These are phyloP conservation scores for Yamadazyma buinensis DNA, from an alignment of 1,139 yeast genomes.

Conservation along the genomic window DNA sequence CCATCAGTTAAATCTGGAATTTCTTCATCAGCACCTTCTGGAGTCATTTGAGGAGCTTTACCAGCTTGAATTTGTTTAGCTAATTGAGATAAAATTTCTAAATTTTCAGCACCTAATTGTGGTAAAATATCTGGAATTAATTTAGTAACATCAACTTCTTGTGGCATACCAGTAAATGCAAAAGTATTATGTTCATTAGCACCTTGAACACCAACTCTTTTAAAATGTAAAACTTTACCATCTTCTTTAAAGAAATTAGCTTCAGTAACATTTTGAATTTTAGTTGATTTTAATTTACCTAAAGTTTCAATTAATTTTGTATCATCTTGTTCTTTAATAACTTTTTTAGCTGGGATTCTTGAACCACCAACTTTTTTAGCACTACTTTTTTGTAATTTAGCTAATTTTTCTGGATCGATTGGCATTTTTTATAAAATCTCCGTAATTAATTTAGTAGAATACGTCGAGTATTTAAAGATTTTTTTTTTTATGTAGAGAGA, in stretches of 20 bases:
- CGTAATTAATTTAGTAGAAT: neutral
- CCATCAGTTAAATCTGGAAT: conserved; percentile 96
- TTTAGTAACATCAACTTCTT: conserved; percentile 89
- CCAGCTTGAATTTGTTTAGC: conserved; percentile 84
- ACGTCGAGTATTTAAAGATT: conserved; percentile 6
- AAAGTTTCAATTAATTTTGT: conserved; percentile 87
- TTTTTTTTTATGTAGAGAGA: too few relatives aligned
- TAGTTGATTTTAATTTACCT: conserved; percentile 86
- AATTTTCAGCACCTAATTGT: conserved; percentile 95
- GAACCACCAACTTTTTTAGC: conserved; percentile 83
- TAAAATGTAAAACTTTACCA: conserved; percentile 94
- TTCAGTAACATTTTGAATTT: conserved; percentile 87
- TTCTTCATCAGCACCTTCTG: conserved; percentile 60
- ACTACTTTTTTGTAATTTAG: conserved; percentile 72
- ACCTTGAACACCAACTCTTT: conserved; percentile 92
- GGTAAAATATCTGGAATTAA: conserved; percentile 94
- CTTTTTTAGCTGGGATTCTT: conserved; percentile 80
- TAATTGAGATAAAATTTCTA: conserved; percentile 82
- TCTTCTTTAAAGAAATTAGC: conserved; percentile 97
- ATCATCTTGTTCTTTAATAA: conserved; percentile 74
- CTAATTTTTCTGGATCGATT: conserved; percentile 84
- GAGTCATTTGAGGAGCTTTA: conserved; percentile 44
- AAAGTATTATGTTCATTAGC: conserved; percentile 89
- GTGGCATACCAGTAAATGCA: conserved; percentile 94
- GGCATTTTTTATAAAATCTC: conserved; percentile 53